phyloP scores from a whole-genome alignment of 106 monocot genomes.

The Amphibolis antarctica region DNA sequence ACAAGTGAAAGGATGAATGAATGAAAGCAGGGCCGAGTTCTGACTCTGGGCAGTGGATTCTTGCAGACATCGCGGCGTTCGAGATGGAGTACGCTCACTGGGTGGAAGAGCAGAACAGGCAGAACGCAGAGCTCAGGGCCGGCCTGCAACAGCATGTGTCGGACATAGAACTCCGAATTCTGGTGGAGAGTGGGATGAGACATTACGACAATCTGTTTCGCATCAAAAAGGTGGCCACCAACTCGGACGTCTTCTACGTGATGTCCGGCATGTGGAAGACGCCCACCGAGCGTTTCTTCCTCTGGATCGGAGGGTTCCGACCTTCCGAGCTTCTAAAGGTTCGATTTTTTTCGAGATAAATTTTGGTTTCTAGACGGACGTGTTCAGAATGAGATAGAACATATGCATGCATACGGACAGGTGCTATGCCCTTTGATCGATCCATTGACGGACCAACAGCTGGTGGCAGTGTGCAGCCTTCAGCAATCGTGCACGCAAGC shows the following conservation, averaged over 20 bases:
- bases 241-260: slow-evolving; percentile 81
- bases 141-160: slow-evolving; percentile 57
- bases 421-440: slow-evolving; percentile 53
- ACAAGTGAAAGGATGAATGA: too few species aligned
- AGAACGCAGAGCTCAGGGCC: slow-evolving; percentile 39
- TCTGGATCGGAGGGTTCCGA: slow-evolving; percentile 93
- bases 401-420: slow-evolving; percentile 13
- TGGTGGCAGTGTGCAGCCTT: slow-evolving; percentile 26
- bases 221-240: slow-evolving; percentile 61
- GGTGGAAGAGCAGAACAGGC: slow-evolving; percentile 67
- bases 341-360: too few species aligned
- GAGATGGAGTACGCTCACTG: slow-evolving; percentile 83
- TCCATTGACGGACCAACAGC: slow-evolving; percentile 55
- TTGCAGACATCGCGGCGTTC: slow-evolving; percentile 61
- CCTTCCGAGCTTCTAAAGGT: slow-evolving; percentile 95
- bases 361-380: too few species aligned
- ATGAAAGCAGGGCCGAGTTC: too few species aligned
- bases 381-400: neutral
- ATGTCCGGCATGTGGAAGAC: slow-evolving; percentile 93
- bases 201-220: slow-evolving; percentile 60
- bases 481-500: slow-evolving; percentile 62
- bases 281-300: slow-evolving; percentile 61
- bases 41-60: neutral
- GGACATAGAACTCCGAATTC: slow-evolving; percentile 65
- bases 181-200: slow-evolving; percentile 54